phyloP scores from a whole-genome alignment of 441 rosid species.

The Erodium texanum region DNA sequence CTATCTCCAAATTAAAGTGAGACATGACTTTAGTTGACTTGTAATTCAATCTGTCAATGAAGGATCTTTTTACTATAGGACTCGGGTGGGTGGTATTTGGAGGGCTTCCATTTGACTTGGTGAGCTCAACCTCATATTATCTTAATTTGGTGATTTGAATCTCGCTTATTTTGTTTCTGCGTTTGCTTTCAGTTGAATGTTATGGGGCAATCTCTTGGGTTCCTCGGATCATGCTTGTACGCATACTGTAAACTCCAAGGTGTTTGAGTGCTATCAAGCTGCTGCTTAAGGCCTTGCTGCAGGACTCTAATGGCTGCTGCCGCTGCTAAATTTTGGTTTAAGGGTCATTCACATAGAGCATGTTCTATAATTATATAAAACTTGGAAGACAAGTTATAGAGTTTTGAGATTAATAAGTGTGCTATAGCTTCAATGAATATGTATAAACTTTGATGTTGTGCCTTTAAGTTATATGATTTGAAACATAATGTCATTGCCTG shows the following conservation, averaged over 20 bases:
- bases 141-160: background rate
- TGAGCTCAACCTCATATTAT: slow-evolving; percentile 23
- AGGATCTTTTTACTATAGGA: slow-evolving; percentile 90
- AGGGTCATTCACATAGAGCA: too few species aligned
- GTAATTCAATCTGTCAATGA: slow-evolving; percentile 18
- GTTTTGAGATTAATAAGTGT: too few species aligned
- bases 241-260: slow-evolving; percentile 78
- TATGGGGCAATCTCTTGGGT: slow-evolving; percentile 75
- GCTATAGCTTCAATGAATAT: too few species aligned
- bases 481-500: too few species aligned
- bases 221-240: slow-evolving; percentile 79
- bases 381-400: too few species aligned
- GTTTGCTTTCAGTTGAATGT: slow-evolving; percentile 62
- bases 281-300: background rate
- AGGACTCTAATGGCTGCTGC: too few species aligned
- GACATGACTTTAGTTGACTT: slow-evolving; percentile 9
- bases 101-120: slow-evolving; percentile 89
- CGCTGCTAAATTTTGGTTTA: too few species aligned
- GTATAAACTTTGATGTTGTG: too few species aligned
- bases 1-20: too few species aligned
- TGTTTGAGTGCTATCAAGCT: background rate
- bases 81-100: slow-evolving; percentile 87
- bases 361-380: too few species aligned
- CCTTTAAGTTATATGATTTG: too few species aligned
- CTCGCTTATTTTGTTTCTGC: background rate